Conservation (phyloP, 2,329 filamentous ascomycete species). For the Xylariales sp. region DNA sequence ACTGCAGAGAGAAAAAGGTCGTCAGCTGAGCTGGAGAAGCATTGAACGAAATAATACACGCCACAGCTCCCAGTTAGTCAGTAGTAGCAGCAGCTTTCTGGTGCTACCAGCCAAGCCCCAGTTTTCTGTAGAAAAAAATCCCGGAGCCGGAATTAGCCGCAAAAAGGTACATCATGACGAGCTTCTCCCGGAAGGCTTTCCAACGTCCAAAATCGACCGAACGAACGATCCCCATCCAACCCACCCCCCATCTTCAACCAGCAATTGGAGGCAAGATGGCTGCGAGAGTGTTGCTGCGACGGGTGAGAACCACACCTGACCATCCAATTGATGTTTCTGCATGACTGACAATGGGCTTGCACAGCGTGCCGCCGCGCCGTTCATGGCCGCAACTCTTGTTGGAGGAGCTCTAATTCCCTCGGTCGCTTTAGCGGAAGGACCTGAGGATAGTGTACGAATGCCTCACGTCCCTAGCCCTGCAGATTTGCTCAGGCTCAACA, state of each 20-base stretch:
- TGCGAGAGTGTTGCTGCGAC: conserved; percentile 55
- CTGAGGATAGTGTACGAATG: conserved; percentile 21
- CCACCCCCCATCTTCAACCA: conserved; percentile 14
- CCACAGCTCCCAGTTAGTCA: too few species aligned
- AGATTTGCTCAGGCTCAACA: too few species aligned
- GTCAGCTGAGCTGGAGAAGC: too few species aligned
- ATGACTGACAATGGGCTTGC: conserved; percentile 24
- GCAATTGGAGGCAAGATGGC: conserved; percentile 54
- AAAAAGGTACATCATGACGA: conserved; percentile 13
- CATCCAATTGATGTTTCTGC: conserved; percentile 9
- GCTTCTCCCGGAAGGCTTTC: conserved; percentile 1
- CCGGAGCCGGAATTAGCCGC: conserved; percentile 20
- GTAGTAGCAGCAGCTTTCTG: too few species aligned
- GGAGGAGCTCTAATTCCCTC: conserved; percentile 29
- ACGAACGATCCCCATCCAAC: too few species aligned
- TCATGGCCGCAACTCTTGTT: conserved; percentile 41
- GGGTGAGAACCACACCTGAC: conserved; percentile 33
- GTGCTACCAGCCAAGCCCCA: too few species aligned
- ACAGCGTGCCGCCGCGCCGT: conserved; percentile 47
- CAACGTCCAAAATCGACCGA: conserved; percentile 8
- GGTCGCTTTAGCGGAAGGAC: conserved; percentile 43
- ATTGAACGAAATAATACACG: too few species aligned
- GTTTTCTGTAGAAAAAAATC: conserved; percentile 5
- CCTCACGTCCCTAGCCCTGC: too few species aligned
- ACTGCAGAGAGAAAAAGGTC: too few species aligned